Evolutionary conservation across 768 basidiomycete species (phyloP).

Genomic region (Mrakia frigida): DNA sequence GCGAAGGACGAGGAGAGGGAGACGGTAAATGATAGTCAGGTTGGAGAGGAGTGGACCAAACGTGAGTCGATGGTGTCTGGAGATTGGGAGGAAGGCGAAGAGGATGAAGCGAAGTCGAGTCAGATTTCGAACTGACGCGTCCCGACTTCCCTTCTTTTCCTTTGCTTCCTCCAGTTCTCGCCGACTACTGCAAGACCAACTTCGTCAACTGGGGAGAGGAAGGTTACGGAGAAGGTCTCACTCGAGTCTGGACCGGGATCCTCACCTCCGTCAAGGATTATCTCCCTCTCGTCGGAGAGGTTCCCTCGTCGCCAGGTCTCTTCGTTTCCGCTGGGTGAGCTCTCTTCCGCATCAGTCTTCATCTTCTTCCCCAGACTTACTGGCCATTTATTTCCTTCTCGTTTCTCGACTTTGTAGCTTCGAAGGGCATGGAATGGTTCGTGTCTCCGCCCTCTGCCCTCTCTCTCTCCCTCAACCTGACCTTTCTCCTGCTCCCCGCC

Average conservation of each 20-base stretch:
- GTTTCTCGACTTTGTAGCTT: conserved; percentile 23
- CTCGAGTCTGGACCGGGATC: conserved; percentile 38
- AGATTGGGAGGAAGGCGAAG: too few relatives aligned
- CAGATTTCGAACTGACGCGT: not conserved
- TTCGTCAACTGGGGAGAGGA: conserved; percentile 37
- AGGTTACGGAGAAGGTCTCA: conserved; percentile 37
- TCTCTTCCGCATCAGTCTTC: not conserved
- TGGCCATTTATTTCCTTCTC: too few relatives aligned
- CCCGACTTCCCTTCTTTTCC: not conserved
- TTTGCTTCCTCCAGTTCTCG: conserved; percentile 31
- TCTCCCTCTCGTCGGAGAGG: conserved; percentile 38
- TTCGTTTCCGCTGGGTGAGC: conserved; percentile 35
- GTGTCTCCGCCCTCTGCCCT: not conserved
- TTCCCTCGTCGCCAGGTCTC: conserved; percentile 36
- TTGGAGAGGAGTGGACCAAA: not conserved
- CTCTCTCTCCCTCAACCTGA: not conserved
- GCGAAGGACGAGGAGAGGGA: conserved; percentile 20
- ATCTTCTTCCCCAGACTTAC: not conserved
- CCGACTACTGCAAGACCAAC: conserved; percentile 32
- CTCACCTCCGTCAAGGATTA: conserved; percentile 35
- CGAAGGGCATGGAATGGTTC: conserved; percentile 21
- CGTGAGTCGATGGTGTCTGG: too few relatives aligned
- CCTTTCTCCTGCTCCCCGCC: conserved; percentile 1
- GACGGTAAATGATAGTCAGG: not conserved
- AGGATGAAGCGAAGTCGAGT: too few relatives aligned